Evolutionary conservation across 78 protist species (phyloP).

Genomic region (Anaeramoeba ignava): DNA sequence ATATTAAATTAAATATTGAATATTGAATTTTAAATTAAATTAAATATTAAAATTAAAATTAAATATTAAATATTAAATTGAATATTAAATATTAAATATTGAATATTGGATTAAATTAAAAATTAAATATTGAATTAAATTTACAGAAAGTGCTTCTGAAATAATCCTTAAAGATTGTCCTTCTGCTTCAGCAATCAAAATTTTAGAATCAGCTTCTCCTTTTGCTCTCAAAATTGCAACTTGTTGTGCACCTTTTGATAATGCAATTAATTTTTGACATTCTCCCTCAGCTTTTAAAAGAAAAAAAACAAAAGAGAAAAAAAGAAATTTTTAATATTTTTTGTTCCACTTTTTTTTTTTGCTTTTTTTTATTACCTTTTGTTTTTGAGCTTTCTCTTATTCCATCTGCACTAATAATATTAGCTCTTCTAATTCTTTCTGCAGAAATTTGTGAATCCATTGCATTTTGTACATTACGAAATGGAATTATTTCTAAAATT

Average conservation of each 20-base stretch:
- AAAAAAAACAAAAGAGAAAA: too few relatives aligned
- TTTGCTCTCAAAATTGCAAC: background rate
- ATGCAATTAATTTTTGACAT: background rate
- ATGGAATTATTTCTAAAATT: conserved; percentile 6
- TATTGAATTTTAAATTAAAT: too few relatives aligned
- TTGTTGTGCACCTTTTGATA: background rate
- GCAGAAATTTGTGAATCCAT: conserved; percentile 18
- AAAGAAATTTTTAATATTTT: too few relatives aligned
- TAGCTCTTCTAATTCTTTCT: conserved; percentile 3
- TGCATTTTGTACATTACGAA: background rate
- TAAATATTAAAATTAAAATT: too few relatives aligned
- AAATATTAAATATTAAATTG: too few relatives aligned
- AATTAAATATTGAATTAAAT: too few relatives aligned
- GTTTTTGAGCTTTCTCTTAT: background rate
- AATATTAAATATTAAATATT: too few relatives aligned
- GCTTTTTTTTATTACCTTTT: too few relatives aligned
- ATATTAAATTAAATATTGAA: too few relatives aligned
- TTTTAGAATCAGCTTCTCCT: background rate
- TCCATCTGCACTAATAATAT: conserved; percentile 11
- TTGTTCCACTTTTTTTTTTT: too few relatives aligned
- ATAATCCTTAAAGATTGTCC: background rate
- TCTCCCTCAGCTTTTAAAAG: conserved; percentile 22
- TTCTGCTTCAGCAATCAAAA: conserved; percentile 7
- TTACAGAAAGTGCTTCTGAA: background rate
- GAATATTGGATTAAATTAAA: too few relatives aligned